phyloP scores from a whole-genome alignment of 805 yeast species.

The Debaryomyces maramus region DNA sequence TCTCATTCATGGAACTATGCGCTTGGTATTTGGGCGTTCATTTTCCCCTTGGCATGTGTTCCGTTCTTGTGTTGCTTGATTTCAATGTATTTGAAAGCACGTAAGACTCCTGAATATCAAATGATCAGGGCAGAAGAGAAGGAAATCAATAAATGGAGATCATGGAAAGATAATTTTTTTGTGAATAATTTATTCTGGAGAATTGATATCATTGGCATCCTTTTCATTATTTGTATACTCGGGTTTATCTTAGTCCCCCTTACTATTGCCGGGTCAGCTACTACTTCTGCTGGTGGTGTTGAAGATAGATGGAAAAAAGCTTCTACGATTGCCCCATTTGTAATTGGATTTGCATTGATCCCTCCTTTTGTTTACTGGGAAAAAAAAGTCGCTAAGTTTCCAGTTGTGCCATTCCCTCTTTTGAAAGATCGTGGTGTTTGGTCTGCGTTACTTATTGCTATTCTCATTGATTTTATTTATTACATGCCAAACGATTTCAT shows the following conservation, averaged over 20 bases:
- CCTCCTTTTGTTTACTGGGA: slow-evolving; percentile 68
- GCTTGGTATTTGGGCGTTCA: slow-evolving; percentile 78
- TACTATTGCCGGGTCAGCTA: slow-evolving; percentile 56
- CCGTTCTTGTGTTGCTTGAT: slow-evolving; percentile 55
- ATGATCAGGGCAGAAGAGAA: slow-evolving; percentile 40
- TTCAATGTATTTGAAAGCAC: slow-evolving; percentile 58
- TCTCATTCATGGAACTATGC: slow-evolving; percentile 65
- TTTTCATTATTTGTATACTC: slow-evolving; percentile 53
- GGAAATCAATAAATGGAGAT: slow-evolving; percentile 34
- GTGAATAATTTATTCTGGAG: slow-evolving; percentile 55
- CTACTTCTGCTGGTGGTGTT: slow-evolving; percentile 58
- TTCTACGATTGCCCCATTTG: slow-evolving; percentile 65
- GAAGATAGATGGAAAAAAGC: slow-evolving; percentile 56
- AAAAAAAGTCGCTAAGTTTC: slow-evolving; percentile 51
- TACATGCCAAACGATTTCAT: slow-evolving; percentile 70
- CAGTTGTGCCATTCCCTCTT: slow-evolving; percentile 60
- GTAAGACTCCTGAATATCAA: slow-evolving; percentile 52
- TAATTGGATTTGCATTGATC: slow-evolving; percentile 60
- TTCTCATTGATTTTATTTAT: slow-evolving; percentile 61
- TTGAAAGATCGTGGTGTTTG: slow-evolving; percentile 71
- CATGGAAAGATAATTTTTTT: slow-evolving; percentile 21
- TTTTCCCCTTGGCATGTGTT: slow-evolving; percentile 63
- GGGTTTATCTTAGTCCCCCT: slow-evolving; percentile 72
- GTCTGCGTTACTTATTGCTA: slow-evolving; percentile 62
- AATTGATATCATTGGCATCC: slow-evolving; percentile 62